Base-by-base conservation (phyloP, 192 early-diverging fungal genomes). In the Coemansia sp. region DNA sequence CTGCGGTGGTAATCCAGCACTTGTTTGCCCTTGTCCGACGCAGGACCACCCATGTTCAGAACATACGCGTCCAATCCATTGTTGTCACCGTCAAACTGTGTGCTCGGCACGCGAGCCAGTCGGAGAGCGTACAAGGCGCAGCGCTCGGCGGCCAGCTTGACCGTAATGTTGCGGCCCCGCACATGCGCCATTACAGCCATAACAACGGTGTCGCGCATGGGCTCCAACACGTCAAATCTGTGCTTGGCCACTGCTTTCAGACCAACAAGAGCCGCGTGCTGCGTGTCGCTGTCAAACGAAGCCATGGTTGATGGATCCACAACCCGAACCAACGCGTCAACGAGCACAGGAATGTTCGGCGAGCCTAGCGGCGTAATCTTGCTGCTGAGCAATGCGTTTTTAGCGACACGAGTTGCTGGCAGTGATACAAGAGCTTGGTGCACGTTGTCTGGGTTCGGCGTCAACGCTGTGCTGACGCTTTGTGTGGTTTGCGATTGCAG, bases 91-190 rank as follows among this genome's bases (percentile, higher is more conserved):
- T 61, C 70, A 62, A 76, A 81, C 4, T 12, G 43, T 12, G 59
- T 70, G 0, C 4, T 12, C 2, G 71, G 66, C 39, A 74, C 62
- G 2, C 59, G 45, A 2, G 83, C 82, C 58, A 96, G 64, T 19
- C 89, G 80, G 35, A 97, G 62, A 12, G 87, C 56, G 57, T 92
- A 86, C 24, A 94, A 60, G 63, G 95, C 69, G 5, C 92, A 84
- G 15, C 91, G 83, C 73, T 97, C 95, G 0, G 92, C 88, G 5
- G 93, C 90, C 49, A 94, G 66, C 70, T 96, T 97, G 56, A 96
- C 84, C 6, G 92, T 87, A 41, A 91, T 85, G 17, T 84, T 88
- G 48, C 93, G 86, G 60, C 93, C 91, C 11, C 91, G 87, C 12
- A 91, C 92, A 68, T 80, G 84, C 3, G 67, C 59, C 86, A 96